A percentile compares a stretch with the other conserved stretches of the same genome.
These are phyloP conservation scores for Quercus mongolica DNA, from an alignment of 306 rosid species.

Conservation along the genomic window DNA sequence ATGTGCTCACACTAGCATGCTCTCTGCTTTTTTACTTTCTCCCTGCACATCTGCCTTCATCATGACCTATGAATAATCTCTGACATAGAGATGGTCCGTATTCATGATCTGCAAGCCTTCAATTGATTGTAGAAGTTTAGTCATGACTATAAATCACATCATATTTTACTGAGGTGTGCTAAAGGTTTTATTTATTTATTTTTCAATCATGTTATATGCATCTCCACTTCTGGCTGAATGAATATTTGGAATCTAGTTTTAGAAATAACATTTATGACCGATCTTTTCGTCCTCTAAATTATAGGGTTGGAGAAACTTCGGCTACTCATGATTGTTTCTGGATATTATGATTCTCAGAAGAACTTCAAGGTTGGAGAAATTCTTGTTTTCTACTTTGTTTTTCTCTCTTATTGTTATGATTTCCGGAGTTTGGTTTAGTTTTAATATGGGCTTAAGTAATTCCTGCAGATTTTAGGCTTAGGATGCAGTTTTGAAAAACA, in stretches of 20 bases:
- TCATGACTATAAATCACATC: not conserved
- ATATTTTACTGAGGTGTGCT: not conserved
- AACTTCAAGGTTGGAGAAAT: constrained; percentile 66
- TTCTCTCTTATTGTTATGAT: not conserved
- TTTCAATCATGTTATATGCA: not conserved
- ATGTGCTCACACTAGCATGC: not conserved
- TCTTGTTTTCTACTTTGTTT: not conserved
- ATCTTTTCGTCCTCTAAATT: constrained; percentile 4
- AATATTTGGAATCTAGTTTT: not conserved
- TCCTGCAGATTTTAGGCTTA: too few relatives aligned
- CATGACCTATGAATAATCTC: not conserved
- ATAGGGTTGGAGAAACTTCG: constrained; percentile 67
- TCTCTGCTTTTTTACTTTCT: not conserved
- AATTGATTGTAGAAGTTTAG: not conserved
- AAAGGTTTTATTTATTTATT: not conserved
- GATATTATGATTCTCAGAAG: constrained; percentile 54
- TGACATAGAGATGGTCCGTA: not conserved
- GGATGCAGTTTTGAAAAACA: too few relatives aligned
- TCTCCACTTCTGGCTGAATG: not conserved
- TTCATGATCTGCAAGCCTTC: not conserved
- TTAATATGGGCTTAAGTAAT: too few relatives aligned
- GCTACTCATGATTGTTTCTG: constrained; percentile 64
- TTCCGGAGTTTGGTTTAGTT: not conserved
- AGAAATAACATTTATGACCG: not conserved
- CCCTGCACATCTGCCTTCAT: not conserved